Base-by-base conservation (phyloP, 1,284 basidiomycete genomes). In the Cryptococcus floricola region DNA sequence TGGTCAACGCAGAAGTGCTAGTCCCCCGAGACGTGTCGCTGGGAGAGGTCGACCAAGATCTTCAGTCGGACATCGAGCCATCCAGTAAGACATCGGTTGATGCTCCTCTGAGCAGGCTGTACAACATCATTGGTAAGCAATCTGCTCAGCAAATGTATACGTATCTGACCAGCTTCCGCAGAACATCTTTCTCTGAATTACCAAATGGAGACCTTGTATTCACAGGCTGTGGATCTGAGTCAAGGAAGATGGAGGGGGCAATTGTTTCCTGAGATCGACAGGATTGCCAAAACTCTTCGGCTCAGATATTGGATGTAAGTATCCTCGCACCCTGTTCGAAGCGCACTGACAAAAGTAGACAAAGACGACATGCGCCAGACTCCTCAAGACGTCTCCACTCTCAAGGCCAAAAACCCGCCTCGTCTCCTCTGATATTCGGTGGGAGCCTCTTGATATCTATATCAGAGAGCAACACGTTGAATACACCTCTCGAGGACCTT, bases 141-240 rank as follows among this genome's bases (percentile, higher is more conserved):
- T 31, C n/a, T 39, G 38, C 41, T 31, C 55, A 56, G 39, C 48
- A 23, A 27, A 39, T 14, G 7, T 3, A 23, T 25, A 27, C n/a
- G 23, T 16, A 55, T 31, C 50, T 57, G 18, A 54, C 48, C 5
- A 14, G 6, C 27, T 31, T 43, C 25, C 7, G 6, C 45, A 74
- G 71, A 74, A 61, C 69, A 74, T 53, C 52, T 75, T 2, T 73
- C 68, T 4, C 56, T 75, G 38, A 62, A 69, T 14, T 72, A 74
- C 52, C 73, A 74, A 52, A 60, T 75, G 16, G 72, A 74, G 54
- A 57, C 65, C 5, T 62, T 75, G 8, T 69, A 62, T 51, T 54
- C 61, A 1, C 71, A 75, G 50, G 71, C 72, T 5, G 56, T 71
- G 51, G 45, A 53, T 13, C 58, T 75, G 14, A 65, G 62, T 16